Evolutionary conservation across 2,329 filamentous ascomycete species (phyloP).

Genomic region (Ophiosphaerella herpotricha): DNA sequence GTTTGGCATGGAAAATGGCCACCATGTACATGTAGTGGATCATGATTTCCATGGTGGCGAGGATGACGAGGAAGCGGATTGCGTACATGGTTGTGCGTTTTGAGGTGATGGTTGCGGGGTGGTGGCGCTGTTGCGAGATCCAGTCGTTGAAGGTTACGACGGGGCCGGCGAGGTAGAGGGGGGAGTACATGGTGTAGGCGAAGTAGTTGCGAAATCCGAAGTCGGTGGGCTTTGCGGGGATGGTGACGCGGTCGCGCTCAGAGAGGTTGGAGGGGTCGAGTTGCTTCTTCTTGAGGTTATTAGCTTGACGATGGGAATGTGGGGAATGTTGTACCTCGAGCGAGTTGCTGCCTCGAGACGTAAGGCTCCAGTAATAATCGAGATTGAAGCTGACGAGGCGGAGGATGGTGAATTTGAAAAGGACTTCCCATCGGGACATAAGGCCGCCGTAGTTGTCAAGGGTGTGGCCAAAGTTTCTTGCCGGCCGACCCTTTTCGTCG

Average conservation of each 20-base stretch:
- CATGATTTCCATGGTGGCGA: constrained; percentile 84
- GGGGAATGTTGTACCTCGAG: constrained; percentile 71
- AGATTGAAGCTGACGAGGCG: constrained; percentile 95
- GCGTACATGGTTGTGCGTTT: constrained; percentile 79
- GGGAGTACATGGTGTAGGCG: constrained; percentile 87
- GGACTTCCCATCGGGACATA: constrained; percentile 91
- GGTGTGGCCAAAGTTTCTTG: constrained; percentile 68
- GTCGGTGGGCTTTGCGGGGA: constrained; percentile 71
- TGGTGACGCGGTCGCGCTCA: constrained; percentile 82
- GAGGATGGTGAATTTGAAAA: constrained; percentile 94
- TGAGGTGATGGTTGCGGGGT: constrained; percentile 69
- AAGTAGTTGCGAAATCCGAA: constrained; percentile 86
- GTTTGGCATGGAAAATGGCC: constrained; percentile 81
- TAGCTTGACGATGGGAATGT: constrained; percentile 51
- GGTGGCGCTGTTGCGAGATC: constrained; percentile 81
- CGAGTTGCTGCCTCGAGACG: constrained; percentile 64
- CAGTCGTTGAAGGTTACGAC: constrained; percentile 99
- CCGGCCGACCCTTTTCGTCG: constrained; percentile 47
- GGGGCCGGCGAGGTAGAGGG: constrained; percentile 88
- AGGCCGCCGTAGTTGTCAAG: constrained; percentile 82
- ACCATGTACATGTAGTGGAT: constrained; percentile 93
- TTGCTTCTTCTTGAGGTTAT: constrained; percentile 92
- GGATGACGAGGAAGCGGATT: constrained; percentile 76
- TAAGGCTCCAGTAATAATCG: constrained; percentile 91
- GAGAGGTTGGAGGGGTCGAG: constrained; percentile 85